A percentile compares a stretch with the other conserved stretches of the same genome.
Evolutionary conservation across 805 yeast species (phyloP).

Genomic region (Maudiozyma saulgeensis): DNA sequence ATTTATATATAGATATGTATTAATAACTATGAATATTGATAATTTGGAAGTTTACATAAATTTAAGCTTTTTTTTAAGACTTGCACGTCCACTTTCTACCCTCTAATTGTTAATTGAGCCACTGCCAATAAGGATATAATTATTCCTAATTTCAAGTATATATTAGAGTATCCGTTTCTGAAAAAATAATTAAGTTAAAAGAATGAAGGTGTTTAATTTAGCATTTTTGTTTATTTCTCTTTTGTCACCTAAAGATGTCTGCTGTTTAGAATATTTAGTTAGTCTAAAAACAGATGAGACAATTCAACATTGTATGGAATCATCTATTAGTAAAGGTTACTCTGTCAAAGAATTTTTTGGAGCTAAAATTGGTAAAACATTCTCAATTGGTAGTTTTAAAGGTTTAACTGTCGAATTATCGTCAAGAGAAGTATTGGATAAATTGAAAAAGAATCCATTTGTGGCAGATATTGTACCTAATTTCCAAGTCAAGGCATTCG

Average conservation of each 20-base stretch:
- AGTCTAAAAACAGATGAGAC: conserved; percentile 43
- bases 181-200: not conserved
- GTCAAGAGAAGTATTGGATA: conserved; percentile 34
- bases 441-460: conserved; percentile 47
- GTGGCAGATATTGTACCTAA: conserved; percentile 67
- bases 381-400: conserved; percentile 60
- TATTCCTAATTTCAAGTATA: too few species aligned
- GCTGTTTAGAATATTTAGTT: conserved; percentile 34
- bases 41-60: too few species aligned
- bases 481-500: conserved; percentile 47
- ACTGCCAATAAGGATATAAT: too few species aligned
- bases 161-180: too few species aligned
- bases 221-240: not conserved
- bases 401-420: conserved; percentile 62
- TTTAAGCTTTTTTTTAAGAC: not conserved
- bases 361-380: conserved; percentile 39
- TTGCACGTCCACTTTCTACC: not conserved
- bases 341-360: conserved; percentile 35
- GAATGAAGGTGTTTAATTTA: not conserved
- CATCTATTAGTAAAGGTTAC: conserved; percentile 30
- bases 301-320: conserved; percentile 38
- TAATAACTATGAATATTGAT: too few species aligned
- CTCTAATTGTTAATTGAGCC: too few species aligned
- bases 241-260: not conserved
- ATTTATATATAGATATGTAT: too few species aligned